Conservation (phyloP, 2,329 filamentous ascomycete genomes). For the Fusarium nematophilum region DNA sequence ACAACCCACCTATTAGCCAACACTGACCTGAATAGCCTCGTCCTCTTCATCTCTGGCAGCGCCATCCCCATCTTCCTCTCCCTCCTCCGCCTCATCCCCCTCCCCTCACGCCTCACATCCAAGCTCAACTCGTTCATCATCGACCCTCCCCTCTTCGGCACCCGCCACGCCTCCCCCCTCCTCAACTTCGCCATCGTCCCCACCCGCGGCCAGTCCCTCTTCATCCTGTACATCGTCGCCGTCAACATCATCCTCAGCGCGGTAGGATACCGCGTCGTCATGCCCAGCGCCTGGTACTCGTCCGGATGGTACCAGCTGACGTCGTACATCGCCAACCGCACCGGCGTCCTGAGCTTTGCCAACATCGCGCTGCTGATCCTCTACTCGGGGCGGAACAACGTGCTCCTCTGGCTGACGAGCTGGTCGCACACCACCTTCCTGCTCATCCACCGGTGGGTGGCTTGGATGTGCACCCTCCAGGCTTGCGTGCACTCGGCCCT, state of each 20-base stretch:
- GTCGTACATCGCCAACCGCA: constrained; percentile 73
- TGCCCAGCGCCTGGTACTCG: no score
- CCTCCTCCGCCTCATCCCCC: background rate
- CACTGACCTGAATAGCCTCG: background rate
- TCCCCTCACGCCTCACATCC: no score
- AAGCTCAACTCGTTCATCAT: no score
- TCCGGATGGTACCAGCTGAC: no score
- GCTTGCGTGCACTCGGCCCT: constrained; percentile 75
- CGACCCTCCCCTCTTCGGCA: no score
- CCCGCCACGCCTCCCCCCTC: no score
- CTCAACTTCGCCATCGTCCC: no score
- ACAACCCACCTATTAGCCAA: background rate
- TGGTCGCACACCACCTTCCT: constrained; percentile 77
- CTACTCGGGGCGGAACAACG: constrained; percentile 74
- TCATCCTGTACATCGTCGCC: no score
- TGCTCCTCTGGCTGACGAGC: constrained; percentile 73
- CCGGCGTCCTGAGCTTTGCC: constrained; percentile 71
- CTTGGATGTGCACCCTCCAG: constrained; percentile 70
- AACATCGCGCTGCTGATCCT: constrained; percentile 75
- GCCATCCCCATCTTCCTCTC: constrained; percentile 15
- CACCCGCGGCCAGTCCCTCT: no score
- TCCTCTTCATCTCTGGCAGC: no score
- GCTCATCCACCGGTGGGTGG: constrained; percentile 75
- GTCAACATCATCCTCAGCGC: no score
- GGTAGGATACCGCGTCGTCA: no score